Evolutionary conservation across 495 filamentous ascomycete species (phyloP).

Genomic region (Cenococcum geophilum): DNA sequence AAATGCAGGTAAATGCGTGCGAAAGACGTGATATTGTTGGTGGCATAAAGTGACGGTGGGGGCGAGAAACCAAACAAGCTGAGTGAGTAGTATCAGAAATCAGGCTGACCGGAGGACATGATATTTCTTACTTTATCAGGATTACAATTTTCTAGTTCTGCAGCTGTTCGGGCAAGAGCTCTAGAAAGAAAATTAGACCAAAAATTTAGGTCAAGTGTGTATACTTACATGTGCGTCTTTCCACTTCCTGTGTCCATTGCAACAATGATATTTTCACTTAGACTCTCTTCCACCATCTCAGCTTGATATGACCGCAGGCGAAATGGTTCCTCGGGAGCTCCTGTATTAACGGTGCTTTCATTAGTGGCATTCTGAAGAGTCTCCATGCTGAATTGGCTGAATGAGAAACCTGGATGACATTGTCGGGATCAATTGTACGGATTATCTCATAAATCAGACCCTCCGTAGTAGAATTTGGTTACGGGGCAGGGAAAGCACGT

Average conservation of each 20-base stretch:
- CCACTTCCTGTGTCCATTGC: constrained; percentile 91
- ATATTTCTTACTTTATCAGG: constrained; percentile 52
- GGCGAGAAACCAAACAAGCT: constrained; percentile 82
- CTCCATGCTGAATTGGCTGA: background rate
- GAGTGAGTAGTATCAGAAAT: constrained; percentile 14
- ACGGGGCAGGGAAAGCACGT: no score
- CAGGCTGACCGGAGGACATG: background rate
- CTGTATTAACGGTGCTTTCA: background rate
- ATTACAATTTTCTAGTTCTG: constrained; percentile 60
- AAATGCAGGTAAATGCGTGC: constrained; percentile 54
- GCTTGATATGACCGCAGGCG: constrained; percentile 69
- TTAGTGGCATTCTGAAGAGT: background rate
- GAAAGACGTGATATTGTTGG: constrained; percentile 66
- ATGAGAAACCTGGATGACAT: no score
- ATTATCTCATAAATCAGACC: no score
- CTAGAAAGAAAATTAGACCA: constrained; percentile 40
- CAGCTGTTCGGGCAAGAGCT: constrained; percentile 69
- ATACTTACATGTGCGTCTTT: constrained; percentile 76
- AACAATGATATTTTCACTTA: constrained; percentile 76
- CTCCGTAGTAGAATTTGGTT: no score
- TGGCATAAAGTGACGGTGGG: constrained; percentile 68
- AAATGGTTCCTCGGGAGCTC: constrained; percentile 10
- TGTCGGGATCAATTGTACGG: no score
- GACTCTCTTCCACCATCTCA: constrained; percentile 84
- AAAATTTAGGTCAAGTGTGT: background rate